Evolutionary conservation across 192 early-diverging fungal species (phyloP), one percentile per base, ranked within the genome.

Genomic region (Coemansia sp.): DNA sequence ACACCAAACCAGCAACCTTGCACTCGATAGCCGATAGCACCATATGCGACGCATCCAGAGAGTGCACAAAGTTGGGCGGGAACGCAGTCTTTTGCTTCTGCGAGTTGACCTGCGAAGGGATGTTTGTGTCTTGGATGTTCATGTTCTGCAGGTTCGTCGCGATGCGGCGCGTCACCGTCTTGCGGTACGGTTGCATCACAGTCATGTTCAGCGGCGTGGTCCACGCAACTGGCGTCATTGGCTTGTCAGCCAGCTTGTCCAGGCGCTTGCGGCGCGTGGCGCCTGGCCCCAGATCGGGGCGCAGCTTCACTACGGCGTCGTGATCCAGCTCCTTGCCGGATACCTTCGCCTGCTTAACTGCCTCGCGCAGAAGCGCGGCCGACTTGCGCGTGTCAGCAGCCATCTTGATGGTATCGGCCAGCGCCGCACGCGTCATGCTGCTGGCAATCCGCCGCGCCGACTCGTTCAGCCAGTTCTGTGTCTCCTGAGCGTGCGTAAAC

Each of bases 11-110:
- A 18, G 81, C 83, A 32, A 80, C 67, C 43, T 92, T 84, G 81
- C 94, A 97, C 56, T 84, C 85, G 25, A 93, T 82, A 24, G 96
- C 94, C 16, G 94, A 92, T 72, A 97, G 84, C 60, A 95, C 83
- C 96, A 98, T 98, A 65, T 98, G 96, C 21, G 93, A 87, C 1
- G 96, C 96, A 73, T 98, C 96, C 23, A 98, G 82, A 4, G 93
- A 95, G 75, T 98, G 96, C 68, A 98, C 92, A 82, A 92, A 98
- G 83, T 98, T 98, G 24, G 96, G 96, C 33, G 96, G 96, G 83
- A 98, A 98, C 2, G 96, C 96, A 2, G 91, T 91, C 38, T 89
- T 87, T 69, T 98, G 96, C 82, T 97, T 98, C 54, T 83, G 82
- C 12, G 87, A 68, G 81, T 98, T 93, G 23, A 97, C 93, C 18